A percentile compares a stretch with the other conserved stretches of the same genome.
Conservation (phyloP, 179 eudicot genomes). For the Heliamphora pulchella region DNA sequence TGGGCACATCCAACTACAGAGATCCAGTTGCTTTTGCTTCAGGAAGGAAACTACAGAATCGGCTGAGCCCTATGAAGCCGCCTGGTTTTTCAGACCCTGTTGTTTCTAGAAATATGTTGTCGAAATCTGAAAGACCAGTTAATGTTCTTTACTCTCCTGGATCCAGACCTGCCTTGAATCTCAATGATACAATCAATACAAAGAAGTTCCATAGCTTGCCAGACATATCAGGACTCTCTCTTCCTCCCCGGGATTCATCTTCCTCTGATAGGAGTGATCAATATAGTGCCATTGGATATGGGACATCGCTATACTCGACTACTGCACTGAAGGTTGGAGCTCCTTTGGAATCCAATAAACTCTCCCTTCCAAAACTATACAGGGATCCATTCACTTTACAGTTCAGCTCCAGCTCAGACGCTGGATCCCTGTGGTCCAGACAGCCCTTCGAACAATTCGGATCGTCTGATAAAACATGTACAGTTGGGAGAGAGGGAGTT, state of each 20-base stretch:
- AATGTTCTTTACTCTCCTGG: constrained; percentile 38
- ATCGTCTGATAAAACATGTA: constrained; percentile 45
- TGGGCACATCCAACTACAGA: constrained; percentile 37
- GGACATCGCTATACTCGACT: constrained; percentile 34
- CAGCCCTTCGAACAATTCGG: constrained; percentile 92
- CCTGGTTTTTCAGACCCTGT: constrained; percentile 56
- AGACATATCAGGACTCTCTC: constrained; percentile 66
- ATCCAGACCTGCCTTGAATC: constrained; percentile 25
- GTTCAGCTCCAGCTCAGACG: constrained; percentile 35
- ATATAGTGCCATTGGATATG: constrained; percentile 35
- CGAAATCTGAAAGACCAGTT: constrained; percentile 40
- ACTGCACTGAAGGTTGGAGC: constrained; percentile 38
- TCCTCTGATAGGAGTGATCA: constrained; percentile 38
- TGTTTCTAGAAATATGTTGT: constrained; percentile 45
- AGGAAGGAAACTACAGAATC: constrained; percentile 43
- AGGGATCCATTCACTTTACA: constrained; percentile 45
- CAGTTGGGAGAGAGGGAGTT: constrained; percentile 26
- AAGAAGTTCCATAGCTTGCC: constrained; percentile 91
- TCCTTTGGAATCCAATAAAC: constrained; percentile 47
- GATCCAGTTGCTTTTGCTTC: constrained; percentile 39
- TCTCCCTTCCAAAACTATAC: constrained; percentile 53
- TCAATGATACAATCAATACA: constrained; percentile 23
- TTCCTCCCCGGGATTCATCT: constrained; percentile 42
- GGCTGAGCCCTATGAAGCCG: constrained; percentile 36
- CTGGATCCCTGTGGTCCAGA: constrained; percentile 67